Conservation (phyloP, 129 eudicot genomes). For the Tanacetum coccineum region DNA sequence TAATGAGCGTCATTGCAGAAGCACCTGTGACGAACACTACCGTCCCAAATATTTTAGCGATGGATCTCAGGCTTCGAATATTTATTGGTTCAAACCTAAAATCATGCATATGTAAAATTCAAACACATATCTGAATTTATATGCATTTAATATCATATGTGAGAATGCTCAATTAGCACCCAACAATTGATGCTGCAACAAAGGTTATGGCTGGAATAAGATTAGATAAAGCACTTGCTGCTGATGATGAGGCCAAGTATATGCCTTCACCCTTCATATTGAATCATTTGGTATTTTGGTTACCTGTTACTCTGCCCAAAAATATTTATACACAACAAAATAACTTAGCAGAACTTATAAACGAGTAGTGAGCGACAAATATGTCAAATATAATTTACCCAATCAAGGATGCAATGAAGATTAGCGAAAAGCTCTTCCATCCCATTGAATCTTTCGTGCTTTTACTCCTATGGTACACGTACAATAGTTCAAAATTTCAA, state of each 20-base stretch:
- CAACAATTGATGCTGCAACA: conserved; percentile 53
- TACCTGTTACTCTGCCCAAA: conserved; percentile 51
- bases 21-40: conserved; percentile 67
- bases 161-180: conserved; percentile 31
- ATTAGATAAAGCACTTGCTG: conserved; percentile 68
- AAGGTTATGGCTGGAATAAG: conserved; percentile 85
- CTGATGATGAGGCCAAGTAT: conserved; percentile 70
- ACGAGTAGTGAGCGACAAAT: background rate
- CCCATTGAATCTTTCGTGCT: conserved; percentile 26
- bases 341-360: background rate
- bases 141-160: background rate
- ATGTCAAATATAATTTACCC: conserved; percentile 37
- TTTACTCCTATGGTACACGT: conserved; percentile 32
- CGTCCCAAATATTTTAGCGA: conserved; percentile 70
- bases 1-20: conserved; percentile 52
- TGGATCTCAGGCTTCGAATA: conserved; percentile 51
- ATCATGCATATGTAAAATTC: background rate
- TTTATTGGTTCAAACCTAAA: conserved; percentile 56
- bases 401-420: conserved; percentile 43
- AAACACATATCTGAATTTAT: no score
- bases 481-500: background rate
- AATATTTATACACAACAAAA: no score
- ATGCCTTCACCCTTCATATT: conserved; percentile 71
- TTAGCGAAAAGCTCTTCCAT: conserved; percentile 49
- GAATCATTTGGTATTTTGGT: conserved; percentile 69